Base-by-base conservation (phyloP, 257 asterid species). In the Rubia yunnanensis region DNA sequence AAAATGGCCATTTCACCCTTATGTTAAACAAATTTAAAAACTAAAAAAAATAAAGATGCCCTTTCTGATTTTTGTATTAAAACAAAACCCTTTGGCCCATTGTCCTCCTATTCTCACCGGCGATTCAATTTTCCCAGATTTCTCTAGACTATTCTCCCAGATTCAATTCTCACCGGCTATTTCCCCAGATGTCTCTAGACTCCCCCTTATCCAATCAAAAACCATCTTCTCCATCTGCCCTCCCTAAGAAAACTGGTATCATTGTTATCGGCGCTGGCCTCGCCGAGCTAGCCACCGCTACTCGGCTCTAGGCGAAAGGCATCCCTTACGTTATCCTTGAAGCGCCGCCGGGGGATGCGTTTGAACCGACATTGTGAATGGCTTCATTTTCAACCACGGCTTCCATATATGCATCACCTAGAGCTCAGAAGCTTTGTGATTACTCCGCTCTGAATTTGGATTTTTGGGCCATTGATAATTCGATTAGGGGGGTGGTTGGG, bases 321-420 rank as follows among this genome's bases (percentile, higher is more conserved):
- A 41, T 86, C 69, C 96, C 96, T 5, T 92, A 74, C 85, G 76
- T 84, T 68, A 82, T 92, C 75, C 81, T 92, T 53, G 96, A 92
- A 73, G 82, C 97, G 80, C 77, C 46, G 94, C 89, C 44, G 99
- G 99, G 7, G 99, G 97, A 71, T 94, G 99, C n/a, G 99, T 92
- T 6, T 92, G 96, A 5, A 77, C 96, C 7, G 99, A 92, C 70
- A 34, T 66, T 36, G 78, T 83, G 75, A 88, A 92, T 70, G 99
- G 97, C 50, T 92, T 72, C 86, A 80, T 83, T 26, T 86, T 92
- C 67, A 97, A 92, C 68, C 96, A 97, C 54, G 99, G 99, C 9
- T 92, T 92, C 77, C 97, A 92, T 57, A 92, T 92, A 44, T 89
- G 89, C 84, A 92, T 89, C 73, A 87, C 97, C 97, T 15, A 96